Evolutionary conservation across 495 filamentous ascomycete genomes (phyloP), one percentile per base, ranked within the genome.

Genomic region (Aspergillus cavernicola): DNA sequence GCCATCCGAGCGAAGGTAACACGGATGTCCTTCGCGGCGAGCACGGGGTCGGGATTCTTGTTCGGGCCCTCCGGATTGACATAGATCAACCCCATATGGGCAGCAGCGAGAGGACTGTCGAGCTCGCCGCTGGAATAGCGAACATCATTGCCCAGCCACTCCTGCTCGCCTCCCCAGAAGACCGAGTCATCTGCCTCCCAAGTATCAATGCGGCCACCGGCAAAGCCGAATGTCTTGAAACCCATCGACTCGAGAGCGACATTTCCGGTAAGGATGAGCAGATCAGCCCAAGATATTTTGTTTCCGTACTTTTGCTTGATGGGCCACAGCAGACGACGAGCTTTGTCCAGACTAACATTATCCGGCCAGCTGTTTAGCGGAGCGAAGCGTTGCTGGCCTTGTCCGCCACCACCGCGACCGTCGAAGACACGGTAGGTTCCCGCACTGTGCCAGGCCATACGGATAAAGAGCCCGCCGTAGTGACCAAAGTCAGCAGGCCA

Each of bases 341-440:
- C 85, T 79, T 89, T 89, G 79, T 89, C 85, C 42, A 89, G 77
- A 59, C 75, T 81, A 55, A 82, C 84, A 56, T 89, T 89, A 72
- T 89, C 85, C 51, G 85, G 85, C 85, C 85, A 89, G 74, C 81
- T 85, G 82, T 89, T 89, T 60, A 89, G 80, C 10, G 85, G 85
- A 13, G 85, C 85, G 57, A 89, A 88, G 28, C 85, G 81, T 69
- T 89, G 85, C 69, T 87, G 84, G 22, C 83, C 85, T 60, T 80
- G 70, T 36, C 85, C 85, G 60, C 83, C 85, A 57, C 85, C 85
- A 48, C 85, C 85, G 55, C 85, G 84, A 43, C 85, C 85, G 60
- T 89, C 85, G 35, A 74, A 76, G 65, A 85, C 79, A 55, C 85
- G 83, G 70, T 89, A 89, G 41, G 85, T 88, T 41, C 85, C 85